Evolutionary conservation across 2,329 filamentous ascomycete species (phyloP).

Genomic region (Curvularia verruculosa): DNA sequence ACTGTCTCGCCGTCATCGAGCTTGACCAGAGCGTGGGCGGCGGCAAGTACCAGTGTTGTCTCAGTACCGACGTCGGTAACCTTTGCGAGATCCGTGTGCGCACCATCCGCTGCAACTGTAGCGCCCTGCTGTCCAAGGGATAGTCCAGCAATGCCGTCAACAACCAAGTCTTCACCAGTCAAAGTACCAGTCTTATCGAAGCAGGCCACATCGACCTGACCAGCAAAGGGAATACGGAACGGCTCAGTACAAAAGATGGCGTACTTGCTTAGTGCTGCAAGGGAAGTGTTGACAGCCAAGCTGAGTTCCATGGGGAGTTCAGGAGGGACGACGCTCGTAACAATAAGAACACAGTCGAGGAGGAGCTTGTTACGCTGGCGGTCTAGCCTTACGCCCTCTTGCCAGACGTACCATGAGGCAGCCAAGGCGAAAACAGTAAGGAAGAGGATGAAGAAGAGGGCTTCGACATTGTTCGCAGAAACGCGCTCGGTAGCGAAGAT

Average conservation of each 20-base stretch:
- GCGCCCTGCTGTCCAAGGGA: constrained; percentile 72
- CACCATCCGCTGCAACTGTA: constrained; percentile 76
- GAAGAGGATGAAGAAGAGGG: constrained; percentile 96
- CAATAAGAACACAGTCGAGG: constrained; percentile 94
- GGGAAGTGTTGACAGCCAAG: constrained; percentile 94
- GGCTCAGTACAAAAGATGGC: constrained; percentile 99
- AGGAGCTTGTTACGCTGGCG: constrained; percentile 97
- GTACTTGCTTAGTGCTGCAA: constrained; percentile 90
- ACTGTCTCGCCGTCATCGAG: constrained; percentile 97
- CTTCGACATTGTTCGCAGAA: constrained; percentile 97
- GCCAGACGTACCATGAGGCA: constrained; percentile 98
- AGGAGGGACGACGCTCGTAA: constrained; percentile 97
- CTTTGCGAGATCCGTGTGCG: constrained; percentile 77
- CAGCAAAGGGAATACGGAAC: constrained; percentile 96
- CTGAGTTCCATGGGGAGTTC: constrained; percentile 98
- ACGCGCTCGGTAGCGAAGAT: constrained; percentile 99
- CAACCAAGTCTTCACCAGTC: constrained; percentile 94
- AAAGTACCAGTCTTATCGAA: constrained; percentile 99
- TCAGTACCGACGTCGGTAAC: constrained; percentile 75
- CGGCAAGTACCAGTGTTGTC: constrained; percentile 91
- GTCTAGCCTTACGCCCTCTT: constrained; percentile 91
- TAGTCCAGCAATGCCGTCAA: constrained; percentile 93
- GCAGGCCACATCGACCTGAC: constrained; percentile 93
- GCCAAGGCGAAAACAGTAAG: constrained; percentile 94
- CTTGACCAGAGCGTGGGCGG: constrained; percentile 93